A percentile compares a stretch with the other conserved stretches of the same genome.
phyloP scores from a whole-genome alignment of 495 filamentous ascomycete genomes.

The Annulohypoxylon bovei region DNA sequence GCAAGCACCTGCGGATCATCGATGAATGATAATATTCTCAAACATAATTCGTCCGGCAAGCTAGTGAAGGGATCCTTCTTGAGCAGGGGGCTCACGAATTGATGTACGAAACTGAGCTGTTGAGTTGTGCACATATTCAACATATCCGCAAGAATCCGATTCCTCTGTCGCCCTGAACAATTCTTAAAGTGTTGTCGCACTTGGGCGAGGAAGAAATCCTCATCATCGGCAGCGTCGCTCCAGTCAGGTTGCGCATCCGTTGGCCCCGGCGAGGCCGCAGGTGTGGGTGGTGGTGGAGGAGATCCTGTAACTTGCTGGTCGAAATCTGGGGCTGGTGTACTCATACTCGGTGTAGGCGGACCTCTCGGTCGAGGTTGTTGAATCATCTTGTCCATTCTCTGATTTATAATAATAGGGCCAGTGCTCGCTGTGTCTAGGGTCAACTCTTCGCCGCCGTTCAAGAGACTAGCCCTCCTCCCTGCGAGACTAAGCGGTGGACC shows the following conservation, averaged over 20 bases:
- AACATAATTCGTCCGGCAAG: slow-evolving; percentile 89
- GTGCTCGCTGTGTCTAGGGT: slow-evolving; percentile 53
- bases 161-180: slow-evolving; percentile 61
- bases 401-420: slow-evolving; percentile 44
- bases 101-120: slow-evolving; percentile 92
- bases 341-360: slow-evolving; percentile 67
- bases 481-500: slow-evolving; percentile 53
- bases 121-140: slow-evolving; percentile 93
- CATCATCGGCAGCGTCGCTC: slow-evolving; percentile 61
- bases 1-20: slow-evolving; percentile 94
- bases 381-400: slow-evolving; percentile 59
- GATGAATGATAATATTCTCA: slow-evolving; percentile 90
- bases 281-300: slow-evolving; percentile 65
- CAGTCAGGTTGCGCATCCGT: slow-evolving; percentile 62
- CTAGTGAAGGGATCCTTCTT: slow-evolving; percentile 95
- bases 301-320: slow-evolving; percentile 63
- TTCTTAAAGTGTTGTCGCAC: slow-evolving; percentile 63
- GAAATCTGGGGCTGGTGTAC: slow-evolving; percentile 64
- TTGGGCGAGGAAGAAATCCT: slow-evolving; percentile 61
- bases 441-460: slow-evolving; percentile 54
- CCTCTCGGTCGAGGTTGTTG: slow-evolving; percentile 59
- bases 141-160: slow-evolving; percentile 78
- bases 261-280: slow-evolving; percentile 65
- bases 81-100: slow-evolving; percentile 88
- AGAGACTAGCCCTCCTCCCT: slow-evolving; percentile 54